Evolutionary conservation across 192 early-diverging fungal genomes (phyloP), one percentile per base, ranked within the genome.

Genomic region (Gamsiella multidivaricata): DNA sequence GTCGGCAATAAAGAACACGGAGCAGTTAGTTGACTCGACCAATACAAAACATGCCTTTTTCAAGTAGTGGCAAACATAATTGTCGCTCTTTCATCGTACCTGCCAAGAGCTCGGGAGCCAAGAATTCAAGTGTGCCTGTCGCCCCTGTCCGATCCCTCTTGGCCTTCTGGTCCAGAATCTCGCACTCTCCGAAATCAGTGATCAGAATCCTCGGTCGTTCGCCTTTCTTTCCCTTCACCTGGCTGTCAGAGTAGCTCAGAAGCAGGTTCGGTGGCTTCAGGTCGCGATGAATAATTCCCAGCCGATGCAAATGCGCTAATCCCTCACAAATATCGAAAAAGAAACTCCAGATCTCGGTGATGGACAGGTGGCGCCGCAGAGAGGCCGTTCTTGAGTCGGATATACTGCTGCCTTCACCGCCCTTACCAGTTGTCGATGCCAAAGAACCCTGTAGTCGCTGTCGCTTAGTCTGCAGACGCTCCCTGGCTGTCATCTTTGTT

Each of bases 161-260:
- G 36, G 88, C 80, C 3, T 83, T 37, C 15, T 92, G 90, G 31
- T 90, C 90, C 33, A 95, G 57, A 20, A 95, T 84, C 78, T 97
- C 97, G 83, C 97, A 98, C 69, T 98, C 97, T 64, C 97, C 97
- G 88, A 98, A 98, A 83, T 98, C 97, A 0, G 95, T 95, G 46
- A 98, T 90, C 60, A 98, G 79, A 6, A 98, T 84, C 15, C 91
- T 84, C 2, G 96, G 96, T 22, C 86, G 43, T 32, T 78, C 74
- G 25, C 74, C 74, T 22, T 68, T 88, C 28, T 45, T 71, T 55
- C 83, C 83, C 52, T 82, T 83, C 34, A 83, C 42, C 28, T 36
- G 54, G 41, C 81, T 73, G 37, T 67, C 78, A 31, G 75, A 69
- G 78, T 89, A 98, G 23, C 91, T 91, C 29, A 99, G 80, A 28